These are phyloP conservation scores for Hydnomerulius pinastri DNA, from an alignment of 768 basidiomycete species.

Conservation along the genomic window DNA sequence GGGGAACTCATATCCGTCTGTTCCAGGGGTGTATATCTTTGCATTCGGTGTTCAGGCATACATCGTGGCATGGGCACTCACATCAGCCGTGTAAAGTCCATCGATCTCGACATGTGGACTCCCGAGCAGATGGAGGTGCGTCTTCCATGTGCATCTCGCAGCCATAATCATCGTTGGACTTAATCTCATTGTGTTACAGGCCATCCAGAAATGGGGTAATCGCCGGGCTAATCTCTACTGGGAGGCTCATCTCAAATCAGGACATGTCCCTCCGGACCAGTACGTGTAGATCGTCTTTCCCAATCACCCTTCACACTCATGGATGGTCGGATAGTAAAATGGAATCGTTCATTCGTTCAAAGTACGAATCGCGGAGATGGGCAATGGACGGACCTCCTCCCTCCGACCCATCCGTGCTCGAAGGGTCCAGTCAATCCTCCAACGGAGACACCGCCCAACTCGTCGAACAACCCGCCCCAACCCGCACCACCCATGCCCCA, in stretches of 20 bases:
- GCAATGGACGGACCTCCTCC: constrained; percentile 89
- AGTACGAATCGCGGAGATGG: constrained; percentile 94
- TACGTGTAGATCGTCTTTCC: constrained; percentile 42
- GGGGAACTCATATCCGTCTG: not conserved
- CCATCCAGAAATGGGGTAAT: constrained; percentile 95
- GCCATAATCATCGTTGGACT: constrained; percentile 3
- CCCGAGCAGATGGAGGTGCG: constrained; percentile 94
- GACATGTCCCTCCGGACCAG: constrained; percentile 95
- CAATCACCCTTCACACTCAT: not conserved
- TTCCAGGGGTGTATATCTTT: constrained; percentile 85
- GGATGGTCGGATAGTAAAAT: constrained; percentile 69
- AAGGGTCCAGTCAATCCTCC: constrained; percentile 34
- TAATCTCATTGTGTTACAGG: constrained; percentile 39
- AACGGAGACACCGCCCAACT: constrained; percentile 6
- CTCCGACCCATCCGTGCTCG: constrained; percentile 76
- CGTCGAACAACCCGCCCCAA: constrained; percentile 8
- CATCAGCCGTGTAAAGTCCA: constrained; percentile 95
- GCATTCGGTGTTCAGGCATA: constrained; percentile 96
- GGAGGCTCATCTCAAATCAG: constrained; percentile 92
- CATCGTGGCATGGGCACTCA: constrained; percentile 99
- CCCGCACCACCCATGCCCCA: constrained; percentile 14
- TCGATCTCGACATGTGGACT: constrained; percentile 97
- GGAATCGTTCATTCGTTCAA: constrained; percentile 95
- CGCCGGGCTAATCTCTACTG: constrained; percentile 91
- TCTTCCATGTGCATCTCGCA: no score